These are phyloP conservation scores for Pezicula radicicola DNA, from an alignment of 2,329 filamentous ascomycete species.

Conservation along the genomic window DNA sequence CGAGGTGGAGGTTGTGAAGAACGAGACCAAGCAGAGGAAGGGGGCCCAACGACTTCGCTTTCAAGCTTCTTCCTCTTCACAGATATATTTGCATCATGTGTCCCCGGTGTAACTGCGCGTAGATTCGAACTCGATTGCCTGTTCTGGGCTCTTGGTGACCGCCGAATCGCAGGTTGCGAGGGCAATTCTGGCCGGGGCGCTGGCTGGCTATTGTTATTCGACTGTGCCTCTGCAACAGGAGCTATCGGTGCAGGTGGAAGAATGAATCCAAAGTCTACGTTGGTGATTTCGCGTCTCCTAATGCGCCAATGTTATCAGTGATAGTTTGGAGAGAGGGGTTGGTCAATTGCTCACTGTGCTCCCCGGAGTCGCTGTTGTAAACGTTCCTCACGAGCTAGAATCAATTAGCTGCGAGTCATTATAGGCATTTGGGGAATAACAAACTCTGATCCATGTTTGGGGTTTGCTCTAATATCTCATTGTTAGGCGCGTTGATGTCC, in stretches of 20 bases:
- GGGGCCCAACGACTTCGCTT: constrained; percentile 12
- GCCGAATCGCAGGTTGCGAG: constrained; percentile 11
- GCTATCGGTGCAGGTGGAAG: neutral
- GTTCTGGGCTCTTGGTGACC: constrained; percentile 11
- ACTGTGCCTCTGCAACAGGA: neutral
- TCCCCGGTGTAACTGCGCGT: constrained; percentile 7
- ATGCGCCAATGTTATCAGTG: constrained; percentile 33
- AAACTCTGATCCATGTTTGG: neutral
- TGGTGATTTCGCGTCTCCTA: constrained; percentile 48
- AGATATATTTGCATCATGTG: constrained; percentile 29
- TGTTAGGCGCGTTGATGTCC: neutral
- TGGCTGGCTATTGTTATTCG: constrained; percentile 4
- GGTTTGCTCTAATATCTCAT: neutral
- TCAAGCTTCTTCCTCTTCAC: constrained; percentile 28
- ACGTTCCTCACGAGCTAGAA: constrained; percentile 54
- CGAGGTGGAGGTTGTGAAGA: constrained; percentile 18
- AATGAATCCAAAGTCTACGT: constrained; percentile 54
- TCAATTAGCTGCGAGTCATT: constrained; percentile 6
- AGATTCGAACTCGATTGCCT: constrained; percentile 3
- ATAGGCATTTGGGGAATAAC: neutral
- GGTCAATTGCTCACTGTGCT: constrained; percentile 47
- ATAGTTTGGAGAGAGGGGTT: neutral
- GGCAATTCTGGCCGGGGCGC: constrained; percentile 12
- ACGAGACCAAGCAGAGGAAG: constrained; percentile 19
- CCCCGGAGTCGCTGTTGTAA: constrained; percentile 64